Base-by-base conservation (phyloP, 352 stramenopile genomes). In the Phytophthora pini region DNA sequence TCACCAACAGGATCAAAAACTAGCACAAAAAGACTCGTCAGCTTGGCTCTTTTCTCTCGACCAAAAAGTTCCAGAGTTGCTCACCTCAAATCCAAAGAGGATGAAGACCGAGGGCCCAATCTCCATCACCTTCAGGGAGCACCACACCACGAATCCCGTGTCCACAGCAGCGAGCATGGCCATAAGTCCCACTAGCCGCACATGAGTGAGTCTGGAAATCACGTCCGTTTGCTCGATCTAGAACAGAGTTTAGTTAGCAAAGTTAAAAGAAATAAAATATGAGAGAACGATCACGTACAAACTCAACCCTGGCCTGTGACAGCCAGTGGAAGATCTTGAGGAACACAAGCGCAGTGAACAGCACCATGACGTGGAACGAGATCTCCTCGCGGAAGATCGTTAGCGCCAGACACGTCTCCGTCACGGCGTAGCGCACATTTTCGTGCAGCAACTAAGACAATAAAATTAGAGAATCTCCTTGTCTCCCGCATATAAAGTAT, bases 371-470 rank as follows among this genome's bases (percentile, higher is more conserved):
- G n/a, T 89, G 76, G 38, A 98, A 91, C 52, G 91, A 98, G 59
- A 99, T 92, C 79, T 99, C 97, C 39, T 98, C 90, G 20, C 97
- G 91, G 81, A 99, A 99, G 52, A 99, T 98, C 38, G 97, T 99
- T 24, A 99, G 87, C n/a, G 98, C 97, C 24, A 99, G 79, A 84
- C 97, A 99, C 22, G 97, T 99, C 84, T 99, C 98, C 5, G 97
- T 99, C 57, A 99, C 89, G 34, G 98, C 93, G 76, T 99, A 99
- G 32, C 97, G 94, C 40, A 98, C 93, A 74, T 98, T 98, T 59
- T 99, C 97, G 40, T 94, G 88, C 45, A 99, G 73, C 11, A 98
- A 77, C 88, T 99, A 49, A 56, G 4, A 34, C 47, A 48, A 50
- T 48, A 39, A 48, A 7, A 57, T 49, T 46, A 57, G 41, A 49